Evolutionary conservation across 2,329 filamentous ascomycete species (phyloP), one percentile per base, ranked within the genome.

Genomic region (Venturia asperata): DNA sequence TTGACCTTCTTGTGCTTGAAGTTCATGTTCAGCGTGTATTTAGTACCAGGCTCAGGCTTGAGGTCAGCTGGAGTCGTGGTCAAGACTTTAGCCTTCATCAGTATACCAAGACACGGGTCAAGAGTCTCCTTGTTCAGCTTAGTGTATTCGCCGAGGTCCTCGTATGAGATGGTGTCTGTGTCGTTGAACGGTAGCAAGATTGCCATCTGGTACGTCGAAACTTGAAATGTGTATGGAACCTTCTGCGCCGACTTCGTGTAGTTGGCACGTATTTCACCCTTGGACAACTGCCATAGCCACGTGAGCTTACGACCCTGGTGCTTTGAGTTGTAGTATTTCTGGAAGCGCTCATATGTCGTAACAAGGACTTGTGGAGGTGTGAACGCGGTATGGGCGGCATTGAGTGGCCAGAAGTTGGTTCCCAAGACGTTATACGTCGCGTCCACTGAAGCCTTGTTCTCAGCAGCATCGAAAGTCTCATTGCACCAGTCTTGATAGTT

Each of bases 1-100:
- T 96, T 92, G 71, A 97, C 87, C 82, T 97, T 99, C 84, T 99
- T 99, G 80, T 87, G 92, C 84, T 96, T 97, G 82, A 97, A 97
- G 74, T 92, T 90, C 70, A 92, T 89, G 79, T 99, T 99, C 67
- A 99, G 83, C 60, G 83, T 83, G 78, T 95, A 97, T 0, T 82
- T 86, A 67, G 91, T 92, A 56, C 90, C 91, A 1, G 89, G 83
- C 15, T 87, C 89, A 1, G 89, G 84, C 77, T 95, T 94, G 64
- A 87, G 87, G 45, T 86, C 84, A 42, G 89, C 87, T 0, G 89
- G 87, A 42, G 82, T 83, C 70, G 91, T 84, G 60, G 85, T 81
- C 60, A 99, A 81, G 56, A 99, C 90, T 80, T 93, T 97, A 68
- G 94, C 92, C 80, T 97, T 97, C 71, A 96, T 81, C 69, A 97